These are phyloP conservation scores for Solanum infundibuliforme DNA, from an alignment of 257 asterid genomes.

Conservation along the genomic window DNA sequence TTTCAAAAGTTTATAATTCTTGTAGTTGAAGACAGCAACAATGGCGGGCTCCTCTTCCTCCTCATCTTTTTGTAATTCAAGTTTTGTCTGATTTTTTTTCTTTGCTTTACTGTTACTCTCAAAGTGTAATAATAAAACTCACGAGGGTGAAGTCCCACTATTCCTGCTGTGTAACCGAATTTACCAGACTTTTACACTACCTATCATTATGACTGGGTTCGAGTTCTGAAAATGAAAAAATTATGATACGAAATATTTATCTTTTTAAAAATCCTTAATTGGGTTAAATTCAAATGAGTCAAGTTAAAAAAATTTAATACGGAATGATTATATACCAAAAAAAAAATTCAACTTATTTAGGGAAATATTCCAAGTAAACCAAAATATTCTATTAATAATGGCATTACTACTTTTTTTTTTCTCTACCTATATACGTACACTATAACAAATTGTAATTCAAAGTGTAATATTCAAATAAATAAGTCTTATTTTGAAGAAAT, in stretches of 20 bases:
- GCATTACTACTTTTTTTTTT: background rate
- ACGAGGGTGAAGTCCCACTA: background rate
- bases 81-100: background rate
- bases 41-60: slow-evolving; percentile 11
- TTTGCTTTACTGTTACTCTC: slow-evolving; percentile 56
- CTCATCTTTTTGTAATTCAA: background rate
- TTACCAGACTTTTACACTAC: background rate
- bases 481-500: background rate
- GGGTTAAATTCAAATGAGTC: background rate
- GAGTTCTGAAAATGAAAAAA: background rate
- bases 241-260: background rate
- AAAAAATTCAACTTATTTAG: background rate
- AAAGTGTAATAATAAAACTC: slow-evolving; percentile 6
- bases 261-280: background rate
- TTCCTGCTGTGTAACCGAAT: background rate
- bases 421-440: background rate
- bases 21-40: slow-evolving; percentile 21
- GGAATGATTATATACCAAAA: background rate
- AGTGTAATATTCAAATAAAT: background rate
- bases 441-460: background rate
- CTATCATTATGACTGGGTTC: background rate
- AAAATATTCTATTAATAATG: background rate
- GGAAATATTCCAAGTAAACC: background rate
- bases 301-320: background rate
- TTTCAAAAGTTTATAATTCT: slow-evolving; percentile 11